A percentile compares a stretch with the other conserved stretches of the same genome.
These are phyloP conservation scores for Cymbidium sinense DNA, from an alignment of 106 monocot genomes.

Conservation along the genomic window DNA sequence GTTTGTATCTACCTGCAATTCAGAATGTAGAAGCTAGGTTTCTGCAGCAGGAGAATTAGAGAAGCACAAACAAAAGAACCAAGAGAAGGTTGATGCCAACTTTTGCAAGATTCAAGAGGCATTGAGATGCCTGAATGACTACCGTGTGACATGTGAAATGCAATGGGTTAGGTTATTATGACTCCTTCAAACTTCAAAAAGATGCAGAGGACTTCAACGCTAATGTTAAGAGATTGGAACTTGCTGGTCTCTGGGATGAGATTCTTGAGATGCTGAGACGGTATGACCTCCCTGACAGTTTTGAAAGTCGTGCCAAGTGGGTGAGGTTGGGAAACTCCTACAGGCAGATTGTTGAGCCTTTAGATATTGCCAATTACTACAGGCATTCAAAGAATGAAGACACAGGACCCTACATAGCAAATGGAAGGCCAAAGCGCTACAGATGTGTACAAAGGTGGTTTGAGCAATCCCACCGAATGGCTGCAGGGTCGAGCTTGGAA, in stretches of 20 bases:
- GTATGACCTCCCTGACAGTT: slow-evolving; percentile 35
- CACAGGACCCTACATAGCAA: slow-evolving; percentile 42
- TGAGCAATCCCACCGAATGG: slow-evolving; percentile 22
- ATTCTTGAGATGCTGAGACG: slow-evolving; percentile 50
- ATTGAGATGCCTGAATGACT: slow-evolving; percentile 15
- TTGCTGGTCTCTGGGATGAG: slow-evolving; percentile 58
- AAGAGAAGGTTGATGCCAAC: slow-evolving; percentile 27
- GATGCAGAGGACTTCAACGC: slow-evolving; percentile 38
- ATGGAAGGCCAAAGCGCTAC: slow-evolving; percentile 42
- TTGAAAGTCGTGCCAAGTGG: slow-evolving; percentile 37
- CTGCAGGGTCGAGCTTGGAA: slow-evolving; percentile 22
- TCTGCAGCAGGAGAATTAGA: slow-evolving; percentile 31
- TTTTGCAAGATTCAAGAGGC: slow-evolving; percentile 30
- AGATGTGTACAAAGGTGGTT: slow-evolving; percentile 41
- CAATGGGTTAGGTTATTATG: slow-evolving; percentile 44
- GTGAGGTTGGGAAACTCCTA: slow-evolving; percentile 40
- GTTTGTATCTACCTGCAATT: neutral
- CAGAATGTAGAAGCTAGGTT: slow-evolving; percentile 44
- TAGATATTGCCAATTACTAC: slow-evolving; percentile 62
- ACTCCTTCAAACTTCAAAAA: slow-evolving; percentile 43
- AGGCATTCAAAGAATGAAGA: slow-evolving; percentile 52
- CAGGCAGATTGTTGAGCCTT: slow-evolving; percentile 40
- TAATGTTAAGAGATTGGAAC: slow-evolving; percentile 40
- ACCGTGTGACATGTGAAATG: slow-evolving; percentile 24
- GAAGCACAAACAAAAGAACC: slow-evolving; percentile 34